phyloP scores from a whole-genome alignment of 805 yeast species.

The Zygosaccharomyces rouxii region DNA sequence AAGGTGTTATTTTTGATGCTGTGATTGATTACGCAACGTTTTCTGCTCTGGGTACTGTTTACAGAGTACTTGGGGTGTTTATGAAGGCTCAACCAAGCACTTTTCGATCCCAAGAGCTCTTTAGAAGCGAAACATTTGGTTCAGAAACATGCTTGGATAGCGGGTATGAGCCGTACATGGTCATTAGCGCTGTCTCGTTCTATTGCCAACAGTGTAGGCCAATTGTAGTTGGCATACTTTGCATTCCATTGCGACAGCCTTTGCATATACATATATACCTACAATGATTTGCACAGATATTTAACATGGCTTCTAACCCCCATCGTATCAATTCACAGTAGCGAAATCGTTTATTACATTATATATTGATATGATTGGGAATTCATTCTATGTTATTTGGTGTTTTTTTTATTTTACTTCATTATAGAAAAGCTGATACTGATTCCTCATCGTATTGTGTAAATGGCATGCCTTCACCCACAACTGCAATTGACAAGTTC shows the following conservation, averaged over 20 bases:
- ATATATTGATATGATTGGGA: background rate
- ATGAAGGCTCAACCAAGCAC: slow-evolving; percentile 37
- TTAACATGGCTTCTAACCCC: background rate
- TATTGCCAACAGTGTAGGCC: slow-evolving; percentile 21
- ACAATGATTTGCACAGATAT: background rate
- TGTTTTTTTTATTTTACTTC: background rate
- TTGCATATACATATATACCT: background rate
- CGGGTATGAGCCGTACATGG: slow-evolving; percentile 64
- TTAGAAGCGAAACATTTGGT: slow-evolving; percentile 34
- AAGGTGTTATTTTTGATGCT: slow-evolving; percentile 69
- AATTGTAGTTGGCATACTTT: background rate
- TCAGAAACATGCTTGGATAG: slow-evolving; percentile 44
- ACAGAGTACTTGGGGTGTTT: slow-evolving; percentile 61
- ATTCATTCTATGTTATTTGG: background rate
- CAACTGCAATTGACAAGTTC: slow-evolving; percentile 88
- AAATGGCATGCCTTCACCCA: slow-evolving; percentile 76
- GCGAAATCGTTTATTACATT: slow-evolving; percentile 6
- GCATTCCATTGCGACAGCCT: no score
- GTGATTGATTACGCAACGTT: slow-evolving; percentile 69
- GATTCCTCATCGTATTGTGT: slow-evolving; percentile 80
- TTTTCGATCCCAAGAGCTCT: slow-evolving; percentile 42
- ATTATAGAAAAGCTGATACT: slow-evolving; percentile 44
- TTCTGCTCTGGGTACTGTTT: slow-evolving; percentile 54
- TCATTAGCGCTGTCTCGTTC: slow-evolving; percentile 57
- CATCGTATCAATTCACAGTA: background rate